Conservation (phyloP, 2,329 filamentous ascomycete genomes). For the Lecanicillium sp. region DNA sequence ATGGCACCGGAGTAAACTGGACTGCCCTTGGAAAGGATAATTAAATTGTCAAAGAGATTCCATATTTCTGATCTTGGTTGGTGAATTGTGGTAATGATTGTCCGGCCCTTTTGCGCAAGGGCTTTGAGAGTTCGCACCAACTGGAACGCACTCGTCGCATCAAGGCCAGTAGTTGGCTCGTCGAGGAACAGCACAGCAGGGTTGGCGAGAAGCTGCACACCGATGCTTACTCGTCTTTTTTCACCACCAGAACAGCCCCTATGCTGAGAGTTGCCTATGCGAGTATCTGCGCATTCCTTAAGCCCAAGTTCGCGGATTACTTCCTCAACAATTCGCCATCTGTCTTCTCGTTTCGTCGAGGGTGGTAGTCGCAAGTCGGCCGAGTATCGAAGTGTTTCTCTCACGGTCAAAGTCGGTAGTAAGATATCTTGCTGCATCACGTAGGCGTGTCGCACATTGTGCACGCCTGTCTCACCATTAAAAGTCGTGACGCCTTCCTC, state of each 20-base stretch:
- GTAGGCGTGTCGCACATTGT: constrained; percentile 54
- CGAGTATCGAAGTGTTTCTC: constrained; percentile 66
- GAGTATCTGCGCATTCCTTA: constrained; percentile 69
- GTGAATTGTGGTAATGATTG: constrained; percentile 67
- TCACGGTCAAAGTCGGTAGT: constrained; percentile 63
- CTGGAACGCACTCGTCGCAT: constrained; percentile 70
- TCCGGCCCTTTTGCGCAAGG: constrained; percentile 59
- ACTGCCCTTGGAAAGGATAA: constrained; percentile 59
- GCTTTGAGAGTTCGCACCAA: constrained; percentile 61
- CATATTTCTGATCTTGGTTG: constrained; percentile 74
- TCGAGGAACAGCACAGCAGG: constrained; percentile 71
- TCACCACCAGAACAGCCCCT: constrained; percentile 74
- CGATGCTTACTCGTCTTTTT: constrained; percentile 68
- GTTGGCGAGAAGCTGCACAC: constrained; percentile 71
- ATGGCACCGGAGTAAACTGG: constrained; percentile 59
- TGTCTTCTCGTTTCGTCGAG: constrained; percentile 49
- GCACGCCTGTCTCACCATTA: constrained; percentile 47
- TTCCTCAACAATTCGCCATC: constrained; percentile 59
- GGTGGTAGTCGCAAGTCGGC: constrained; percentile 63
- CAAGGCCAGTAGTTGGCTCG: constrained; percentile 70
- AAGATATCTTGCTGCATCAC: constrained; percentile 72
- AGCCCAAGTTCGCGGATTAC: constrained; percentile 68
- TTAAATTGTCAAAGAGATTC: constrained; percentile 64
- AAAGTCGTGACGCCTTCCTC: constrained; percentile 51
- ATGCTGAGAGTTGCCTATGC: constrained; percentile 62